Conservation (phyloP, 1,284 basidiomycete genomes). For the Sporisorium reilianum region DNA sequence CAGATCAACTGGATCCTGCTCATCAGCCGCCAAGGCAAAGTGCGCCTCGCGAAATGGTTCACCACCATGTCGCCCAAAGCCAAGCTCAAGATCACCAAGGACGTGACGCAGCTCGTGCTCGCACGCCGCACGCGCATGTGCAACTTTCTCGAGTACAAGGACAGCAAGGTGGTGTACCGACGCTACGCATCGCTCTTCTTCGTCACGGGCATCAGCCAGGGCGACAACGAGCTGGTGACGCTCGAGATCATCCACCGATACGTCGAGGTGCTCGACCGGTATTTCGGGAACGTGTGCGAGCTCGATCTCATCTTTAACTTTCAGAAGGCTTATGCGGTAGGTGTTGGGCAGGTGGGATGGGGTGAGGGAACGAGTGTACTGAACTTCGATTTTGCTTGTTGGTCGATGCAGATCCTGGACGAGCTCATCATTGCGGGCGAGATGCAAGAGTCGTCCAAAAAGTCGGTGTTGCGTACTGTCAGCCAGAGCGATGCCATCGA, state of each 20-base stretch:
- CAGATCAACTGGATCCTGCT: constrained; percentile 81
- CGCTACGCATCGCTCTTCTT: constrained; percentile 99
- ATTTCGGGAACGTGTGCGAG: constrained; percentile 87
- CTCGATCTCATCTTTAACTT: constrained; percentile 70
- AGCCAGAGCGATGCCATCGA: constrained; percentile 70
- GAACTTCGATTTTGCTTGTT: neutral
- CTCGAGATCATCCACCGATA: constrained; percentile 98
- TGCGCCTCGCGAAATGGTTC: constrained; percentile 98
- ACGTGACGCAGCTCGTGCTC: constrained; percentile 97
- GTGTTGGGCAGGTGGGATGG: neutral
- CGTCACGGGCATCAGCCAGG: constrained; percentile 87
- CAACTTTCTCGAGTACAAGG: constrained; percentile 98
- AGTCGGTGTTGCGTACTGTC: constrained; percentile 89
- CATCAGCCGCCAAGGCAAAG: constrained; percentile 96
- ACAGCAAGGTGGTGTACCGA: constrained; percentile 84
- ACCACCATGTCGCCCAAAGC: constrained; percentile 91
- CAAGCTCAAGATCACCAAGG: constrained; percentile 98
- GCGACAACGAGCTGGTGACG: constrained; percentile 91
- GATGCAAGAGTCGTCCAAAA: constrained; percentile 98
- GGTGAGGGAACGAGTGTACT: neutral
- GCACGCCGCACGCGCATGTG: constrained; percentile 97
- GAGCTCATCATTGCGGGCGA: constrained; percentile 98
- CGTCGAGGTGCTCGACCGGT: constrained; percentile 97
- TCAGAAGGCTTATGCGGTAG: constrained; percentile 67
- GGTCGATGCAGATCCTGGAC: constrained; percentile 75